Evolutionary conservation across 768 basidiomycete genomes (phyloP), one percentile per base, ranked within the genome.

Genomic region (Collybiopsis confluens): DNA sequence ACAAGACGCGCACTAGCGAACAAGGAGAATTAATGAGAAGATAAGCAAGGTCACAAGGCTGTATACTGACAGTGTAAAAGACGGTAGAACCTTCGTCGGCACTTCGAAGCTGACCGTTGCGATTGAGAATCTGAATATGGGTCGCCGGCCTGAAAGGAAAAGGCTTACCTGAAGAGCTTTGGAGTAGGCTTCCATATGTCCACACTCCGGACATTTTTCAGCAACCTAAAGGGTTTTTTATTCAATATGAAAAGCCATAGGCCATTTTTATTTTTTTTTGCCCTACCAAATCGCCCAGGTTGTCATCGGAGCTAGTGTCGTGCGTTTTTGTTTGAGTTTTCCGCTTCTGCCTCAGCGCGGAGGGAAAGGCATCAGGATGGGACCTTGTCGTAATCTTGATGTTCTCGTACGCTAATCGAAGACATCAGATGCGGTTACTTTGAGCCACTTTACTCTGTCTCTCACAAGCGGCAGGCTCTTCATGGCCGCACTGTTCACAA

Each of bases 1-100:
- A 77, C 89, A 90, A 46, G 79, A 76, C 27, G 75, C 79, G 56
- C 89, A 92, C 90, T 92, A 64, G 38, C 56, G 23, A 23, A 36
- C 18, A 38, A 36, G 1, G 9, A 33, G n/a, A n/a, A n/a, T n/a
- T n/a, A 21, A 50, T 42, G 15, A 59, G 52, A 59, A 48, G 59
- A 52, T 44, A 35, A n/a, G 23, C 20, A 35, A 50, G 27, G 16
- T 33, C 35, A 52, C 33, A 45, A 52, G 52, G 45, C 27, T 40
- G 45, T 45, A 57, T 28, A 76, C 88, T 56, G 65, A 93, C 93
- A n/a, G 86, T 92, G 69, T 95, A 97, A 67, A 96, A 86, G 62
- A 95, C 85, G 11, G 93, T 97, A 28, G 91, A 90, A 2, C 94
- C 94, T 76, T 96, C 94, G 69, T 96, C 94, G 36, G 92, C 94